Evolutionary conservation across 345 rosid species (phyloP).

Genomic region (Salix caprea): DNA sequence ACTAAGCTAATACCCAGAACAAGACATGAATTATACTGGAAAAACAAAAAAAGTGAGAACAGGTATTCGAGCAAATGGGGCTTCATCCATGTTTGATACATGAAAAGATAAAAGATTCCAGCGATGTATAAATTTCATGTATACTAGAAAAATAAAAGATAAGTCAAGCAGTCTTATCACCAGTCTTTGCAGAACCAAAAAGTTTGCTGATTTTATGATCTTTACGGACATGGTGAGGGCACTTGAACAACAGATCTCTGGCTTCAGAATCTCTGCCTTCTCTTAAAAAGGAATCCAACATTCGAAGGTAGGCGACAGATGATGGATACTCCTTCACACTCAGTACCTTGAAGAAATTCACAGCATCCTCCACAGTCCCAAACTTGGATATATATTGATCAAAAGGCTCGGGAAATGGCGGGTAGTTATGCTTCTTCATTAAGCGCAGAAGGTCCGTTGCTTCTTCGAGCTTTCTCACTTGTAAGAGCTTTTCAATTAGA

Average conservation of each 20-base stretch:
- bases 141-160: neutral
- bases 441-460: slow-evolving; percentile 60
- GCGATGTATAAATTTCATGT: too few relatives aligned
- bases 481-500: slow-evolving; percentile 66
- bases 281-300: slow-evolving; percentile 54
- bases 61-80: too few relatives aligned
- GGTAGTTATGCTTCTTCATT: slow-evolving; percentile 66
- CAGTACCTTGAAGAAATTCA: slow-evolving; percentile 55
- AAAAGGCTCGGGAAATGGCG: slow-evolving; percentile 59
- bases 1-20: too few relatives aligned
- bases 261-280: slow-evolving; percentile 84
- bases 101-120: too few relatives aligned
- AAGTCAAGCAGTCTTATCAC: slow-evolving; percentile 2
- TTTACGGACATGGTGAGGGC: slow-evolving; percentile 69
- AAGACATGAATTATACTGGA: too few relatives aligned
- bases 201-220: slow-evolving; percentile 58
- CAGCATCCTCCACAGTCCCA: slow-evolving; percentile 67
- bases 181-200: slow-evolving; percentile 45
- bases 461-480: slow-evolving; percentile 59
- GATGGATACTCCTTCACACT: slow-evolving; percentile 63
- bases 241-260: slow-evolving; percentile 53
- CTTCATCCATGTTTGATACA: too few relatives aligned
- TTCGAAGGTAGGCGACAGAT: slow-evolving; percentile 42
- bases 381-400: slow-evolving; percentile 57
- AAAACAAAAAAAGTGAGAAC: too few relatives aligned